Conservation (phyloP, 1,139 yeast genomes). For the Pichia norvegensis region DNA sequence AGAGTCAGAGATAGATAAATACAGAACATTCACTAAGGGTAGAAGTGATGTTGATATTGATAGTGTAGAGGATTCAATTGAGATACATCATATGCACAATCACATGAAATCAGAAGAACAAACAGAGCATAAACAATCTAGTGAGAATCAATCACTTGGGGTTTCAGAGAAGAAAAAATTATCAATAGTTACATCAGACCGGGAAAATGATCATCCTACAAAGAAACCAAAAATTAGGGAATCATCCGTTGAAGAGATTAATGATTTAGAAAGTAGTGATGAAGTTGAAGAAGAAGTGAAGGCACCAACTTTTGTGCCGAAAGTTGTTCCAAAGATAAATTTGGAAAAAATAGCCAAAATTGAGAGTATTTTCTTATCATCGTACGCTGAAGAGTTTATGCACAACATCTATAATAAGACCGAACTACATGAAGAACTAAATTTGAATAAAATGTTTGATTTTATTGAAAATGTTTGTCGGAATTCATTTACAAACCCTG, state of each 20-base stretch:
- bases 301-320: not conserved
- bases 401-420: constrained; percentile 14
- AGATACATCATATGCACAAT: no score
- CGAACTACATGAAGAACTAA: not conserved
- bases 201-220: not conserved
- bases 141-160: not conserved
- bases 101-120: not conserved
- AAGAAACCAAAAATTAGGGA: not conserved
- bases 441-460: constrained; percentile 24
- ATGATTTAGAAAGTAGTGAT: constrained; percentile 13
- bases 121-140: not conserved
- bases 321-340: not conserved
- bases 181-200: not conserved
- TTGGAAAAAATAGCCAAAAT: not conserved
- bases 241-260: constrained; percentile 4
- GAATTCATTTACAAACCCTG: constrained; percentile 13
- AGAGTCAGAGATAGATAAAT: no score
- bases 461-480: constrained; percentile 24
- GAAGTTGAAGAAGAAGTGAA: constrained; percentile 5
- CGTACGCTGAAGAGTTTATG: constrained; percentile 18
- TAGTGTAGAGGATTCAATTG: no score
- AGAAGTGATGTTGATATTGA: no score
- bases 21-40: no score
- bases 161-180: not conserved
- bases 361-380: constrained; percentile 14